Evolutionary conservation across 1,284 basidiomycete species (phyloP).

Genomic region (Tilletia horrida): DNA sequence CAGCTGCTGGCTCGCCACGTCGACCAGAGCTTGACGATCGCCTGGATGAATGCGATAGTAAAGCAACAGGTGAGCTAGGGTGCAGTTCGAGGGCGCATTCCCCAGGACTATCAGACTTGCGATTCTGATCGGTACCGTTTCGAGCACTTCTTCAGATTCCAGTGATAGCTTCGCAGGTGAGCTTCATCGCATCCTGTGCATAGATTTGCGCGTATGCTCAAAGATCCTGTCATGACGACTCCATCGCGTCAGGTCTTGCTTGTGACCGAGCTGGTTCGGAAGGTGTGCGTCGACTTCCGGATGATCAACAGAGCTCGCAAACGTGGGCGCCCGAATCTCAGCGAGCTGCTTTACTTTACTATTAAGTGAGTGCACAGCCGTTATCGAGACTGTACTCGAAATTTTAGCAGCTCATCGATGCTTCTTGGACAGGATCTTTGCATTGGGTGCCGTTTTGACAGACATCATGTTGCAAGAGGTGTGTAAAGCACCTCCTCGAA

Average conservation of each 20-base stretch:
- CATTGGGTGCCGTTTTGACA: neutral
- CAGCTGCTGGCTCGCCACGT: neutral
- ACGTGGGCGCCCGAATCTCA: slow-evolving; percentile 1
- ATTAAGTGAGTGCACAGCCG: slow-evolving; percentile 6
- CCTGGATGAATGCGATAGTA: neutral
- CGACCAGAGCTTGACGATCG: neutral
- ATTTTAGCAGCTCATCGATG: too few species aligned
- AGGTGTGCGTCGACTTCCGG: neutral
- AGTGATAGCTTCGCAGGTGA: slow-evolving; percentile 9
- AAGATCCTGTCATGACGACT: too few species aligned
- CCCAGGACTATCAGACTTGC: too few species aligned
- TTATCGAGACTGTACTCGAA: neutral
- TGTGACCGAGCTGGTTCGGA: neutral
- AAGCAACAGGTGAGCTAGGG: slow-evolving; percentile 16
- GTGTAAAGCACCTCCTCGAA: neutral
- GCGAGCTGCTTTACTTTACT: neutral
- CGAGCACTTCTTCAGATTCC: neutral
- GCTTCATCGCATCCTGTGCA: neutral
- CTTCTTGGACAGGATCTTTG: neutral
- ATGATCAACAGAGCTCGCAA: neutral
- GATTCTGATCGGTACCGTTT: too few species aligned
- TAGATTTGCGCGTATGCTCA: neutral
- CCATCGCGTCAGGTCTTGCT: neutral
- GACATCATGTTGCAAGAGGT: slow-evolving; percentile 5
- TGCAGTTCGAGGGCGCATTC: too few species aligned